Evolutionary conservation across 768 basidiomycete genomes (phyloP), one percentile per base, ranked within the genome.

Genomic region (Chalciporus pseudorubinellus): DNA sequence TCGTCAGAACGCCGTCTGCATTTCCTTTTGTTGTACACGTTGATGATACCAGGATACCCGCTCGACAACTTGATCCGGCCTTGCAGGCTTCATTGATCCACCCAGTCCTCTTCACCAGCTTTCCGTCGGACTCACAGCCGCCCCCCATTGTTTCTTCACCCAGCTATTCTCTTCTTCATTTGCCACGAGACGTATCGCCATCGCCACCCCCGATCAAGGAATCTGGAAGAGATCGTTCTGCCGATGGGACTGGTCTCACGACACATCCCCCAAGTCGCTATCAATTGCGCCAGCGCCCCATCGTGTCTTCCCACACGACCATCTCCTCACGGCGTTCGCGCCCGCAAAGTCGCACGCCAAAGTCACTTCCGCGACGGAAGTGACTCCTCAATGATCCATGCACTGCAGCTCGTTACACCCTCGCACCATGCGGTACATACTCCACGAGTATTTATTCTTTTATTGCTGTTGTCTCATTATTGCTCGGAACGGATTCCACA

Each of bases 1-100:
- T 66, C 47, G 65, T 82, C 48, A 70, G 74, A 39, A 81, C 83
- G 1, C 82, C 85, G 11, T 48, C 77, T 26, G 70, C 34, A 29
- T 50, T 58, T 45, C 66, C 68, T 13, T 56, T 66, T 26, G 52
- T 58, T 38, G 44, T 65, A 74, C 65, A 64, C 26, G 54, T 70
- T 24, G 49, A 59, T 19, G 64, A 72, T 52, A 63, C 60, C 10
- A 70, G 65, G 54, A 60, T 70, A 3, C 67, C 76, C 26, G 48
- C 67, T 10, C 74, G 75, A 6, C 73, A 74, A 56, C 58, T 73
- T 20, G 72, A 76, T 48, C 26, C 66, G 14, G 58, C 52, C 19
- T 70, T 63, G 26, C 73, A 71, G 39, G 44, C 58, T 49, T 50
- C 58, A 2, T 46, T 59, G 20, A 57, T 61, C 31, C 69, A 68